These are phyloP conservation scores for Bipolaris victoriae DNA, from an alignment of 2,329 filamentous ascomycete genomes.

Conservation along the genomic window DNA sequence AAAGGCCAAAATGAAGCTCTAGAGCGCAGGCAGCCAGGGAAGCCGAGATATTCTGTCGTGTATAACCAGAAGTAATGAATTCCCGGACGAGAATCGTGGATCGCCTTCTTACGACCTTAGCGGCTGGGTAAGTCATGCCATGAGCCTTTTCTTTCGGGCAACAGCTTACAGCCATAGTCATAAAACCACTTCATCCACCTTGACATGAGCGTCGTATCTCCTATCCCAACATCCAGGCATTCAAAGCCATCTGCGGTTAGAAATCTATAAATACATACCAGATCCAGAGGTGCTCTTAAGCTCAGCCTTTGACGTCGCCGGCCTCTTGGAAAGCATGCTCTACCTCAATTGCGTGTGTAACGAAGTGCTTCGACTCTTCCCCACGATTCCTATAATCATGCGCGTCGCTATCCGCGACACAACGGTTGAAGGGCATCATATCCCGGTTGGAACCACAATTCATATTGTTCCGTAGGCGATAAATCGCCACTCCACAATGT, in stretches of 20 bases:
- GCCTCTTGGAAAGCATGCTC: constrained; percentile 52
- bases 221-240: constrained; percentile 70
- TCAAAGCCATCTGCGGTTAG: constrained; percentile 70
- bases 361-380: constrained; percentile 50
- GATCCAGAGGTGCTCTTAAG: constrained; percentile 34
- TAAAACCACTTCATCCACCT: constrained; percentile 76
- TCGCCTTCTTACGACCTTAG: constrained; percentile 63
- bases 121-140: constrained; percentile 55
- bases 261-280: constrained; percentile 68
- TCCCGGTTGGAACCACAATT: constrained; percentile 50
- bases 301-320: constrained; percentile 37
- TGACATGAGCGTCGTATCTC: constrained; percentile 77
- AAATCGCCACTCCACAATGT: constrained; percentile 52
- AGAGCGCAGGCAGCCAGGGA: constrained; percentile 36
- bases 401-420: constrained; percentile 44
- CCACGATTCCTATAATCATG: constrained; percentile 46
- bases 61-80: constrained; percentile 60
- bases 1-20: constrained; percentile 47
- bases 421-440: constrained; percentile 38
- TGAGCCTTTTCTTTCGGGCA: not conserved
- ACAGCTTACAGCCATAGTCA: constrained; percentile 53
- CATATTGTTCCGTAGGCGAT: constrained; percentile 52
- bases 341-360: constrained; percentile 56
- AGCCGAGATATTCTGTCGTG: constrained; percentile 55
- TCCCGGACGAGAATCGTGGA: constrained; percentile 60